Base-by-base conservation (phyloP, 1,284 basidiomycete genomes). In the Quambalaria eucalypti region DNA sequence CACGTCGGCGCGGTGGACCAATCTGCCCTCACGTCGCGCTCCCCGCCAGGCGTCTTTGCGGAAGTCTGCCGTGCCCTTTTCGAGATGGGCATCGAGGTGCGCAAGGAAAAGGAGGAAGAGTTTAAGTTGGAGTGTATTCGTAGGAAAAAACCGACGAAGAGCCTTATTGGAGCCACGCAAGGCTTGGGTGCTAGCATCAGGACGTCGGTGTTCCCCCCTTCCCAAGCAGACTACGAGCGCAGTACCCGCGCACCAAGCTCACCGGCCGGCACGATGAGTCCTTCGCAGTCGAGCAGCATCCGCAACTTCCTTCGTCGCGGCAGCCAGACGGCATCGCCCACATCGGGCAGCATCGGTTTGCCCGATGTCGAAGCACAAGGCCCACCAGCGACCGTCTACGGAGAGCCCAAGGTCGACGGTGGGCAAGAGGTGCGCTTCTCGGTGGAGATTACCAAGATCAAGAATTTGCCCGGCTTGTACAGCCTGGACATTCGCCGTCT, bases 1-100 rank as follows among this genome's bases (percentile, higher is more conserved):
- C 93, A 97, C 72, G 86, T 88, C 62, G 92, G 93, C 63, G 86
- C 92, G 1, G 87, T 98, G 28, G 93, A 97, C 76, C 87, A 89
- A 71, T 86, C 86, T 23, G 93, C 87, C 38, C 83, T 97, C 61
- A 95, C 92, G 8, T 88, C 86, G 6, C 82, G 84, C 19, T 80
- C 85, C 14, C 92, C 93, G 12, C 82, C 84, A 5, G 87, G 90
- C 61, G 90, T 97, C 42, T 88, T 98, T 80, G 82, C 81, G 57
- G 87, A 91, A 72, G 83, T 97, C 31, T 81, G 83, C 65, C 80
- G 81, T 57, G 87, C 91, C 16, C 80, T 98, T 55, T 82, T 85
- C 66, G 82, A 82, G 40, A 92, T 98, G 89, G 95, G 93, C 23
- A 81, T 98, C 56, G 90, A 93, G 48, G 81, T 92, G 61, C 84